Conservation (phyloP, 306 rosid species). For the Lotus japonicus region DNA sequence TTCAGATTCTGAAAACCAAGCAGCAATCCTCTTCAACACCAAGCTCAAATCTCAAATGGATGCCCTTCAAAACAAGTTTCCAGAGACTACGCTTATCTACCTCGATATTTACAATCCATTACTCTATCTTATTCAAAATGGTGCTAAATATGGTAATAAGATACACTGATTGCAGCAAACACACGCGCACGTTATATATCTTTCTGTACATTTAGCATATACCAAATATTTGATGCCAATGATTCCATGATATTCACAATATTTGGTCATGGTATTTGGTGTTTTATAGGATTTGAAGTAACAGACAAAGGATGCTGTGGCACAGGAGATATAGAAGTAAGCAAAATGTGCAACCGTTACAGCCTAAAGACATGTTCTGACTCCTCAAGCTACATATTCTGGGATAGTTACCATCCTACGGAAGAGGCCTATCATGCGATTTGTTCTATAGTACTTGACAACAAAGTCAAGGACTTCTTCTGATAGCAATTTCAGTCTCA, state of each 20-base stretch:
- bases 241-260: too few species aligned
- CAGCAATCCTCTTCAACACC: slow-evolving; percentile 55
- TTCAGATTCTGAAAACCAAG: slow-evolving; percentile 36
- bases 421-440: too few species aligned
- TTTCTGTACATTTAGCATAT: too few species aligned
- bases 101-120: slow-evolving; percentile 43
- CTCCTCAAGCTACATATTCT: too few species aligned
- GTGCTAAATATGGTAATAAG: slow-evolving; percentile 43
- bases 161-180: neutral
- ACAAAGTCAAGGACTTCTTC: too few species aligned
- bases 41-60: slow-evolving; percentile 37
- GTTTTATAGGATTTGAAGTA: slow-evolving; percentile 52
- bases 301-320: slow-evolving; percentile 65
- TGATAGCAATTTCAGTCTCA: too few species aligned
- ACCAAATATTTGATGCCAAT: too few species aligned
- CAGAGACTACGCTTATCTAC: slow-evolving; percentile 51
- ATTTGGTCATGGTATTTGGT: neutral
- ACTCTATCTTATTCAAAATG: slow-evolving; percentile 39
- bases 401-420: too few species aligned
- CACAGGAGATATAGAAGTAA: slow-evolving; percentile 53
- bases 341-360: slow-evolving; percentile 39
- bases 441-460: too few species aligned
- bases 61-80: slow-evolving; percentile 22
- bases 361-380: neutral
- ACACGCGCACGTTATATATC: too few species aligned